Percentiles rank a stretch among this genome's conserved stretches.
These are phyloP conservation scores for Pachysandra terminalis DNA, from an alignment of 164 flowering plant genomes.

Conservation along the genomic window DNA sequence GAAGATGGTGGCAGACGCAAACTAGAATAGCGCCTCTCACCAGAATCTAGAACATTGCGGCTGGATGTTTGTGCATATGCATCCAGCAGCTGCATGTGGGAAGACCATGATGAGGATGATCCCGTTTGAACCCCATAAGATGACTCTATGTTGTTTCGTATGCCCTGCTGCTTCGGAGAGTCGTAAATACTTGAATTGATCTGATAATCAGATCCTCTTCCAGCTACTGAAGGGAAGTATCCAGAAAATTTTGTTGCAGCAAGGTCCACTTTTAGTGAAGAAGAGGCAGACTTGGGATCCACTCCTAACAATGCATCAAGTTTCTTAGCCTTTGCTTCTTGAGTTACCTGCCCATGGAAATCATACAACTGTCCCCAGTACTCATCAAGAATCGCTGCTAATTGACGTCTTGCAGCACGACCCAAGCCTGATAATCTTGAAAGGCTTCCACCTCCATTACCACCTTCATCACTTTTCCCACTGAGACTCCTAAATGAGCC, in stretches of 20 bases:
- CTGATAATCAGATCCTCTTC: constrained; percentile 39
- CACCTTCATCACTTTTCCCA: constrained; percentile 78
- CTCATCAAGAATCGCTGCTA: constrained; percentile 79
- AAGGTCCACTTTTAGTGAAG: constrained; percentile 40
- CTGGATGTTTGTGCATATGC: constrained; percentile 48
- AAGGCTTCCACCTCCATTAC: constrained; percentile 72
- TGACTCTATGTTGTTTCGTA: constrained; percentile 37
- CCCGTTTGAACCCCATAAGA: constrained; percentile 52
- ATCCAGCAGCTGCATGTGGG: constrained; percentile 43
- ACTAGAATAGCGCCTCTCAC: constrained; percentile 80
- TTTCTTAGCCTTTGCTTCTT: constrained; percentile 66
- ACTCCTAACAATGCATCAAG: constrained; percentile 52
- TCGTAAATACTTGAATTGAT: constrained; percentile 35
- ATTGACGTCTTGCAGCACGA: constrained; percentile 86
- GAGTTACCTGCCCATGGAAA: constrained; percentile 72
- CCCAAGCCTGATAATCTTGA: constrained; percentile 92
- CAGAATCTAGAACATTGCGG: constrained; percentile 30
- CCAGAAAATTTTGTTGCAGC: constrained; percentile 33
- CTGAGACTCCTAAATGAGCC: constrained; percentile 71
- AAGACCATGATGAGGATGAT: constrained; percentile 43
- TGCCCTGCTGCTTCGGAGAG: constrained; percentile 50
- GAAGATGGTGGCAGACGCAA: constrained; percentile 64
- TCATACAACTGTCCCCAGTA: constrained; percentile 96
- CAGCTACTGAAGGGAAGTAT: constrained; percentile 35
- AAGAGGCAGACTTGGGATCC: constrained; percentile 33